Conservation (phyloP, 192 early-diverging fungal genomes). For the Chytriomyces sp. region DNA sequence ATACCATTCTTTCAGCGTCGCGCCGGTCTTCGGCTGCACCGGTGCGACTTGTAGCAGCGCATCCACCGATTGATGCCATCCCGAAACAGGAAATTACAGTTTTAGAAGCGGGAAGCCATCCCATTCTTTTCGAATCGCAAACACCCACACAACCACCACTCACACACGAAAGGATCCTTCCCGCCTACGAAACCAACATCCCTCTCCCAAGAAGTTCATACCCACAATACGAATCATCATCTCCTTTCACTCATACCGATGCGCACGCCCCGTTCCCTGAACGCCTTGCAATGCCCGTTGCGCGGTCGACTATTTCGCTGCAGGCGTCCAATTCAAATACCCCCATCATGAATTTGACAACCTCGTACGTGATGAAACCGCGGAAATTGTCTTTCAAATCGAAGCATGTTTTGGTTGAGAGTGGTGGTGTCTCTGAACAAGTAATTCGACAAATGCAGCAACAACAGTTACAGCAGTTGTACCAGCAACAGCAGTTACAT, state of each 20-base stretch:
- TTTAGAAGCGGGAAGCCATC: no score
- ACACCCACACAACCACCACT: no score
- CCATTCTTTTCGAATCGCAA: no score
- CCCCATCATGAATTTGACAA: not conserved
- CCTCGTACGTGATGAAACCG: conserved; percentile 18
- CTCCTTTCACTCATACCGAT: no score
- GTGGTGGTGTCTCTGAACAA: not conserved
- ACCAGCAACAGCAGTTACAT: not conserved
- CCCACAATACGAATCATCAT: no score
- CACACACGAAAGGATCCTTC: no score
- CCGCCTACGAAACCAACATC: no score
- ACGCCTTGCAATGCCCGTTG: conserved; percentile 8
- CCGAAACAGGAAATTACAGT: no score
- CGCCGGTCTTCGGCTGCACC: not conserved
- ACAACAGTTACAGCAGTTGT: not conserved
- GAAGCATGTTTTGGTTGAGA: not conserved
- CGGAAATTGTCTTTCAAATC: not conserved
- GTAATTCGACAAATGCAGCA: conserved; percentile 20
- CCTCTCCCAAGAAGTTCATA: no score
- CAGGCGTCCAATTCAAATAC: not conserved
- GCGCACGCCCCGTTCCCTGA: conserved; percentile 10
- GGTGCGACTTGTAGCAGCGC: no score
- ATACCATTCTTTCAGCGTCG: not conserved
- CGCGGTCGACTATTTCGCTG: not conserved
- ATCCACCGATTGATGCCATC: no score